A percentile compares a stretch with the other conserved stretches of the same genome.
Evolutionary conservation across 78 protist genomes (phyloP).

Genomic region (Carpediemonas membranifera): DNA sequence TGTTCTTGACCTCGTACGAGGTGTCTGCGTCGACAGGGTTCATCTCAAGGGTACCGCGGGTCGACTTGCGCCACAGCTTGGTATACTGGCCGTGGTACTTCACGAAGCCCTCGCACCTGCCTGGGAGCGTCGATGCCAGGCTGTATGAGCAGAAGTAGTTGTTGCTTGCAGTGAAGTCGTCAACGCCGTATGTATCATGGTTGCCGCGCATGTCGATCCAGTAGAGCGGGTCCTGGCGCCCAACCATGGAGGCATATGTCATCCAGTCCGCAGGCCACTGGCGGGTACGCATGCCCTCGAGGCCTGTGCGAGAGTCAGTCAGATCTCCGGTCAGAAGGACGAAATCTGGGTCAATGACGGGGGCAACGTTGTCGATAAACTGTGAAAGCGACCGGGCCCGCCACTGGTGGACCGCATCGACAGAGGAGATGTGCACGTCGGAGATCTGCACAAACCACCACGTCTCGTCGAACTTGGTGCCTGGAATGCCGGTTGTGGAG

Average conservation of each 20-base stretch:
- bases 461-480: not conserved
- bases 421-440: not conserved
- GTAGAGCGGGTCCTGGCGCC: not conserved
- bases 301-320: not conserved
- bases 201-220: constrained; percentile 1
- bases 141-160: constrained; percentile 2
- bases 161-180: not conserved
- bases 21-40: too few relatives aligned
- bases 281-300: not conserved
- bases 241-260: not conserved
- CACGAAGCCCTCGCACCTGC: too few relatives aligned
- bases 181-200: not conserved
- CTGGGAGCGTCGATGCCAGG: too few relatives aligned
- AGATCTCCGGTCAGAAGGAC: not conserved
- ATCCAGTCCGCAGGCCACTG: not conserved
- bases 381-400: not conserved
- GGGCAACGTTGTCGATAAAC: not conserved
- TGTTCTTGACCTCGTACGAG: too few relatives aligned
- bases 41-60: too few relatives aligned
- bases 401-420: not conserved
- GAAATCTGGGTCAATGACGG: not conserved
- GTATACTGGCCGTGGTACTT: too few relatives aligned
- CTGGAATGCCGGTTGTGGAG: not conserved
- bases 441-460: constrained; percentile 1
- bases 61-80: too few relatives aligned